Evolutionary conservation across 257 asterid species (phyloP), one percentile per base, ranked within the genome.

Genomic region (Galeopsis tetrahit): DNA sequence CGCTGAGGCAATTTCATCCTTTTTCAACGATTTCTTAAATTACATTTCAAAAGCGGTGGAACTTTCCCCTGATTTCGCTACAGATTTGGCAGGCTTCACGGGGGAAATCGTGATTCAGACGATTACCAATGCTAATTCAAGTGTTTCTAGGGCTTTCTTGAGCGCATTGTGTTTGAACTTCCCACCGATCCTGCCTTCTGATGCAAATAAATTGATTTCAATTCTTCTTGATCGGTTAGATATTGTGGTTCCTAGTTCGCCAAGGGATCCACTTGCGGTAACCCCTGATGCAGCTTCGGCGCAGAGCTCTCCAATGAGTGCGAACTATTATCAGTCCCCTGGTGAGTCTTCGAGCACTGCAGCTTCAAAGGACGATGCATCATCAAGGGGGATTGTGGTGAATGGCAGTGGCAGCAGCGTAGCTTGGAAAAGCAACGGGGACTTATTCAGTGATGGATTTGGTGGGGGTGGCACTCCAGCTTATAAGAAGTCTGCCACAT

Each of bases 61-160:
- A 39, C 55, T 68, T 5, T 90, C 90, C 7, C 71, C 90, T 35
- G 97, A 87, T 63, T 86, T 95, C 46, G 86, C 86, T 10, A 59
- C 83, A 13, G 98, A 90, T 56, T 83, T 95, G 71, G 93, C 93
- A n/a, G 82, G 82, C 35, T 87, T 80, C 80, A 92, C 96, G 3
- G 98, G 97, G 17, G 92, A 86, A 33, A 80, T 95, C 57, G 88
- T 92, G 72, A 78, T 74, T 59, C 77, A 86, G 66, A 89, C 96
- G 43, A 71, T 86, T 56, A 75, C 59, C 68, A 71, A 80, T 73
- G 80, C 76, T 31, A 89, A 85, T 72, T 61, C 76, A 33, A 82
- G 79, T 63, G 73, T 87, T 57, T 79, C 91, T 55, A 82, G 83
- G 85, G 74, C 80, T 66, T 82, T 92, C 62, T 62, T 95, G 82